These are phyloP conservation scores for Phlebopus sp. DNA, from an alignment of 1,284 basidiomycete species.

Conservation along the genomic window DNA sequence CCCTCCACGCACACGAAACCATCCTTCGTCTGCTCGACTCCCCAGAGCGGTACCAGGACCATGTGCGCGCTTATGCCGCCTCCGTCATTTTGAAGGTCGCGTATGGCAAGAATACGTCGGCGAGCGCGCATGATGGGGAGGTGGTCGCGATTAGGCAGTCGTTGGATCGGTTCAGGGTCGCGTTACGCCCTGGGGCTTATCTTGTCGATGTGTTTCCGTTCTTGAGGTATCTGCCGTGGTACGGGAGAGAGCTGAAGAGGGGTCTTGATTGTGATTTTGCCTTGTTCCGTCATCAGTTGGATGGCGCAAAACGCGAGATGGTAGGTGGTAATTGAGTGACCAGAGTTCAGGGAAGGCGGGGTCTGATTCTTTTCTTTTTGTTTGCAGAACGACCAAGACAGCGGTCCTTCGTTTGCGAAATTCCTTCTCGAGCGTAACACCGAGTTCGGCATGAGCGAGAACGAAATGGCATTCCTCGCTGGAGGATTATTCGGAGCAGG, in stretches of 20 bases:
- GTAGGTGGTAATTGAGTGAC: constrained; percentile 29
- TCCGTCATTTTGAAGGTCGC: constrained; percentile 2
- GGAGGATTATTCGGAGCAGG: constrained; percentile 37
- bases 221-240: constrained; percentile 35
- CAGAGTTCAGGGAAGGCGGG: too few relatives aligned
- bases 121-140: constrained; percentile 2
- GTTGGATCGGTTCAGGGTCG: background rate
- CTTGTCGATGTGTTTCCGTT: constrained; percentile 27
- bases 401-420: constrained; percentile 22
- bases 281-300: constrained; percentile 32
- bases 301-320: constrained; percentile 27
- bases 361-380: too few relatives aligned
- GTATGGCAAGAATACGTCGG: constrained; percentile 22
- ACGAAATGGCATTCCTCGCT: constrained; percentile 34
- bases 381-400: background rate
- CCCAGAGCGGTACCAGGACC: constrained; percentile 3
- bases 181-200: constrained; percentile 2
- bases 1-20: constrained; percentile 1
- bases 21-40: constrained; percentile 4
- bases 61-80: constrained; percentile 26
- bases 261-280: constrained; percentile 36
- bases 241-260: constrained; percentile 25
- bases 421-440: constrained; percentile 30
- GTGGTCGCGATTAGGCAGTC: background rate
- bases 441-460: constrained; percentile 26